phyloP scores from a whole-genome alignment of 345 rosid genomes.

The Gossypium raimondii region DNA sequence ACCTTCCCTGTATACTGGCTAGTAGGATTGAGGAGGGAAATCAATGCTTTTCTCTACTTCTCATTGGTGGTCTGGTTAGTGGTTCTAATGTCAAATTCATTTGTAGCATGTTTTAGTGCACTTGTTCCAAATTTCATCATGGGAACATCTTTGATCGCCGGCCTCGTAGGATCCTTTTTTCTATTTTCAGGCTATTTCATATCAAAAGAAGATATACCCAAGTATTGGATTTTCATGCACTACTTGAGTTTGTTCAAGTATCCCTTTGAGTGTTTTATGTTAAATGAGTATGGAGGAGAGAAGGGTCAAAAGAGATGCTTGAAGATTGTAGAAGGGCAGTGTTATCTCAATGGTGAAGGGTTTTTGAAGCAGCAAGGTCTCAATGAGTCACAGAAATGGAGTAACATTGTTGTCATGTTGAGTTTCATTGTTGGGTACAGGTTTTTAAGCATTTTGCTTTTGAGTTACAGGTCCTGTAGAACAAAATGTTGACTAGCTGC shows the following conservation, averaged over 20 bases:
- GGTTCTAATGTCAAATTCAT: neutral
- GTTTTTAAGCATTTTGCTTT: neutral
- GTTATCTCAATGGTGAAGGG: neutral
- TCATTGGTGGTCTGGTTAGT: neutral
- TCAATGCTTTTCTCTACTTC: neutral
- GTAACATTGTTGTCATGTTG: constrained; percentile 4
- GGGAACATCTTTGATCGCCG: neutral
- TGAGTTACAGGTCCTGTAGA: constrained; percentile 1
- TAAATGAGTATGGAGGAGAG: constrained; percentile 1
- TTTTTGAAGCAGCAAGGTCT: constrained; percentile 1
- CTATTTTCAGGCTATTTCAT: constrained; percentile 3
- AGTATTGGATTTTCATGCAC: constrained; percentile 6
- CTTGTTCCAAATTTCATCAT: neutral
- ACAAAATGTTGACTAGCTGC: neutral
- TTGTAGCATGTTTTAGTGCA: neutral
- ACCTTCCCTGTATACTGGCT: neutral
- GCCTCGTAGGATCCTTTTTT: neutral
- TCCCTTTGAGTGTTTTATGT: neutral
- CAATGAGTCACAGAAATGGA: neutral
- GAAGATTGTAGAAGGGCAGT: neutral
- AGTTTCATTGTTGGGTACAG: neutral
- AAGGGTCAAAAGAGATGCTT: neutral
- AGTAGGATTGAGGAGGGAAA: neutral
- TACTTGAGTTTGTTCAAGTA: constrained; percentile 9
- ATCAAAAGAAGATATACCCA: neutral